A percentile compares a stretch with the other conserved stretches of the same genome.
phyloP scores from a whole-genome alignment of 1,284 basidiomycete genomes.

The Fomitiporia mediterranea region DNA sequence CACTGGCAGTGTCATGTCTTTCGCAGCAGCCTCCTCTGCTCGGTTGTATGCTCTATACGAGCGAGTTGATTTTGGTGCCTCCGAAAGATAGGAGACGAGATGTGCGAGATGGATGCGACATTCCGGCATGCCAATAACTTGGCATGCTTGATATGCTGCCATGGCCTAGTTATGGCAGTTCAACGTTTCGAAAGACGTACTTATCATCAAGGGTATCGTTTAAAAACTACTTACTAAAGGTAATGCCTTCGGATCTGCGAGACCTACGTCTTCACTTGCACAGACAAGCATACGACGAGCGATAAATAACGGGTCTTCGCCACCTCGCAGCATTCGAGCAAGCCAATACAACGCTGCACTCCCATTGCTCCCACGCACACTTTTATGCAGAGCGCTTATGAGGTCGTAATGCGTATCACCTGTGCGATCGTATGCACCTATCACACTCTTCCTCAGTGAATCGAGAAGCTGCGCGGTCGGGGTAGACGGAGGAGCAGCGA shows the following conservation, averaged over 20 bases:
- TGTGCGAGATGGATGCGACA: constrained; percentile 77
- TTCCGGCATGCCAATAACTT: constrained; percentile 83
- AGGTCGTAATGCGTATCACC: constrained; percentile 82
- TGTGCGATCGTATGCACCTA: constrained; percentile 65
- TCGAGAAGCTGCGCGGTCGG: constrained; percentile 43
- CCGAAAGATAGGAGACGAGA: constrained; percentile 76
- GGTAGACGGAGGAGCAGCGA: constrained; percentile 38
- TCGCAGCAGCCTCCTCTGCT: constrained; percentile 59
- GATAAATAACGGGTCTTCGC: constrained; percentile 86
- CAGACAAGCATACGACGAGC: constrained; percentile 79
- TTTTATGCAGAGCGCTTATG: constrained; percentile 87
- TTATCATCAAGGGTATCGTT: constrained; percentile 1
- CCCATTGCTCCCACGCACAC: constrained; percentile 74
- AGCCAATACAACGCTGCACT: constrained; percentile 89
- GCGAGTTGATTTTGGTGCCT: constrained; percentile 80
- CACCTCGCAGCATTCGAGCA: constrained; percentile 77
- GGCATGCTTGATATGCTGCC: constrained; percentile 75
- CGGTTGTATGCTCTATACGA: constrained; percentile 74
- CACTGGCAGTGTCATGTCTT: constrained; percentile 53
- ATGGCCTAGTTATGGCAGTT: constrained; percentile 73
- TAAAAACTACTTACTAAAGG: constrained; percentile 48
- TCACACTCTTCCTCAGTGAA: constrained; percentile 50
- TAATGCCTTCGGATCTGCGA: constrained; percentile 71
- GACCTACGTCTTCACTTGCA: constrained; percentile 82
- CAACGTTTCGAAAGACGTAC: no score